phyloP scores from a whole-genome alignment of 805 yeast species.

The Candida tammaniensis region DNA sequence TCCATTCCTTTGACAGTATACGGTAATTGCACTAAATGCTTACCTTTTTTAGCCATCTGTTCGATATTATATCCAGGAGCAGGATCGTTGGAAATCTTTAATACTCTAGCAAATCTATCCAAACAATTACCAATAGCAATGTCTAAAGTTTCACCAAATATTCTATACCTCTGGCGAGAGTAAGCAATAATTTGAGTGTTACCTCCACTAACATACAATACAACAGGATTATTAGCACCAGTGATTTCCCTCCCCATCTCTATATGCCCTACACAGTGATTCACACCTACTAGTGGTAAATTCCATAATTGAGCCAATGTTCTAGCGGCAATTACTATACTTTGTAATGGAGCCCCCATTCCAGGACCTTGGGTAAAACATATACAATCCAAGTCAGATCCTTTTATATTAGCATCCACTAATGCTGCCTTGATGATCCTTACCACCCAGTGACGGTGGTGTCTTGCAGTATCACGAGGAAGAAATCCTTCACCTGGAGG shows the following conservation, averaged over 20 bases:
- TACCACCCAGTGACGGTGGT: conserved; percentile 93
- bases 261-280: conserved; percentile 96
- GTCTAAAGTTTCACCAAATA: conserved; percentile 98
- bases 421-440: conserved; percentile 68
- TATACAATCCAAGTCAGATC: conserved; percentile 65
- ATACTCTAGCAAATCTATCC: conserved; percentile 91
- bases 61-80: conserved; percentile 98
- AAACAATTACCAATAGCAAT: conserved; percentile 97
- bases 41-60: conserved; percentile 77
- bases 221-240: conserved; percentile 97
- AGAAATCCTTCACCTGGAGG: conserved; percentile 99
- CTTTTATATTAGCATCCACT: conserved; percentile 52
- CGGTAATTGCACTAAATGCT: conserved; percentile 70
- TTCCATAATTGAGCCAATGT: conserved; percentile 77
- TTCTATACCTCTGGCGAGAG: conserved; percentile 87
- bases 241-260: conserved; percentile 99
- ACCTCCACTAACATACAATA: conserved; percentile 95
- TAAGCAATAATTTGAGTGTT: conserved; percentile 98
- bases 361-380: conserved; percentile 99
- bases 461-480: conserved; percentile 95
- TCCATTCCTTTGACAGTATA: conserved; percentile 99
- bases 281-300: conserved; percentile 88
- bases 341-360: conserved; percentile 97
- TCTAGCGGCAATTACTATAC: conserved; percentile 90
- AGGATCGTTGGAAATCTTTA: conserved; percentile 87